A percentile compares a stretch with the other conserved stretches of the same genome.
These are phyloP conservation scores for Linnemannia schmuckeri DNA, from an alignment of 192 early-diverging fungal genomes.

Conservation along the genomic window DNA sequence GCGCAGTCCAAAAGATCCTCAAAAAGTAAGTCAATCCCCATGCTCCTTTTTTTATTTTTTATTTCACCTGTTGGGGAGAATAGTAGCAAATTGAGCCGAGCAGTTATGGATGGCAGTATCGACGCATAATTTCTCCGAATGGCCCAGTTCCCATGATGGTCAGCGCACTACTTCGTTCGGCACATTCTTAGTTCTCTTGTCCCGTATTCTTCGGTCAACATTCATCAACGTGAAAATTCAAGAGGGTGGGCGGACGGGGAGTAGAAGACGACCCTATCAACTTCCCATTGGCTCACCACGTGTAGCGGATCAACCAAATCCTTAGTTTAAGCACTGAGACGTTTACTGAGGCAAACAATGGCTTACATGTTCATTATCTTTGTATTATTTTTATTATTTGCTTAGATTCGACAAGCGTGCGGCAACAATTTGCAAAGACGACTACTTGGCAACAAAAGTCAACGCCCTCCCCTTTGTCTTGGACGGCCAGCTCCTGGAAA, in stretches of 20 bases:
- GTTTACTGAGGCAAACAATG: too few species aligned
- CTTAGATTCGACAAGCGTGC: conserved; percentile 67
- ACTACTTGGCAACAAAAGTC: conserved; percentile 66
- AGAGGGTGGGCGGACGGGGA: not conserved
- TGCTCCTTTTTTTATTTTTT: not conserved
- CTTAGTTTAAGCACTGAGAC: not conserved
- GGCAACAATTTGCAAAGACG: conserved; percentile 42
- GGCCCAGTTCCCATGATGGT: conserved; percentile 3
- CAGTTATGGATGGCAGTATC: not conserved
- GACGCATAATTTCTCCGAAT: not conserved
- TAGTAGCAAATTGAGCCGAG: not conserved
- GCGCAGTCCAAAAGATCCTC: conserved; percentile 67
- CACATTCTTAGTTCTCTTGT: conserved; percentile 1
- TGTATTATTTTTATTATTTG: not conserved
- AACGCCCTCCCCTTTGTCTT: conserved; percentile 59
- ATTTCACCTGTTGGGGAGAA: not conserved
- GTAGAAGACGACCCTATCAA: not conserved
- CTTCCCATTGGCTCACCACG: not conserved
- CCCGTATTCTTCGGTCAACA: not conserved
- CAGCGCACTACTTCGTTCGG: not conserved
- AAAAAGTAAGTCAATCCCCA: conserved; percentile 65
- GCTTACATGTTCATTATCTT: not conserved
- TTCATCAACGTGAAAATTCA: not conserved
- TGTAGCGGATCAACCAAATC: not conserved
- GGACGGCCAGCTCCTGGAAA: conserved; percentile 44